A percentile compares a stretch with the other conserved stretches of the same genome.
Evolutionary conservation across 352 stramenopile species (phyloP).

Genomic region (Pythium angustatum): DNA sequence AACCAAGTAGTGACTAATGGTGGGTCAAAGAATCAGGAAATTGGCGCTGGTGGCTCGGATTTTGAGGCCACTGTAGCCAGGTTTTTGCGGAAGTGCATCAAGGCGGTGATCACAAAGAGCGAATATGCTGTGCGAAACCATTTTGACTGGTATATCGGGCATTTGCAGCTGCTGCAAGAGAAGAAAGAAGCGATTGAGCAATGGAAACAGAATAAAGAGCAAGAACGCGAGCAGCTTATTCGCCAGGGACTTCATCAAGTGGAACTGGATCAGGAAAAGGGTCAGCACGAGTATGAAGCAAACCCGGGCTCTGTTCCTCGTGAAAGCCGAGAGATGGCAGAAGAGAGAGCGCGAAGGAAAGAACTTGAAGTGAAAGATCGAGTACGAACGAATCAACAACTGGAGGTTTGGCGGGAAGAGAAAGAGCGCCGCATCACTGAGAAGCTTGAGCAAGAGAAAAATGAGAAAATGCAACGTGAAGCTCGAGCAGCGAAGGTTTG

Average conservation of each 20-base stretch:
- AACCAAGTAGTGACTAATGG: constrained; percentile 20
- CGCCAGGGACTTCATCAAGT: constrained; percentile 39
- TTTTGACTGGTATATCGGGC: constrained; percentile 65
- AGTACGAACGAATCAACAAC: constrained; percentile 30
- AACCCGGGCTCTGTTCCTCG: not conserved
- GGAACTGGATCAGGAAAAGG: not conserved
- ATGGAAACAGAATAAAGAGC: constrained; percentile 61
- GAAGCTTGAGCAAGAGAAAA: constrained; percentile 30
- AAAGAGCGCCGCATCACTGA: constrained; percentile 43
- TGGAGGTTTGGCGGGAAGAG: constrained; percentile 48
- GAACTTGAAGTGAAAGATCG: constrained; percentile 27
- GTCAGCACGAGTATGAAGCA: not conserved
- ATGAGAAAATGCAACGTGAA: constrained; percentile 37
- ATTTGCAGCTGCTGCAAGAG: constrained; percentile 53
- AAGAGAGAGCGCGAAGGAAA: constrained; percentile 16
- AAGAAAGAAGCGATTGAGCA: constrained; percentile 60
- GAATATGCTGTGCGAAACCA: constrained; percentile 58
- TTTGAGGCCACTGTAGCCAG: constrained; percentile 48
- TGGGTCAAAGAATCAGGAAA: constrained; percentile 25
- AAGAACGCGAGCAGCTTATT: constrained; percentile 43
- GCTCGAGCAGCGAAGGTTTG: constrained; percentile 53
- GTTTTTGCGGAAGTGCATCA: constrained; percentile 56
- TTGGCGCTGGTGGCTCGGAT: constrained; percentile 10
- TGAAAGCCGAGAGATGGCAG: not conserved
- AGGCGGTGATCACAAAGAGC: constrained; percentile 53